Conservation (phyloP, 2,329 filamentous ascomycete genomes). For the Epichloe coenophiala region DNA sequence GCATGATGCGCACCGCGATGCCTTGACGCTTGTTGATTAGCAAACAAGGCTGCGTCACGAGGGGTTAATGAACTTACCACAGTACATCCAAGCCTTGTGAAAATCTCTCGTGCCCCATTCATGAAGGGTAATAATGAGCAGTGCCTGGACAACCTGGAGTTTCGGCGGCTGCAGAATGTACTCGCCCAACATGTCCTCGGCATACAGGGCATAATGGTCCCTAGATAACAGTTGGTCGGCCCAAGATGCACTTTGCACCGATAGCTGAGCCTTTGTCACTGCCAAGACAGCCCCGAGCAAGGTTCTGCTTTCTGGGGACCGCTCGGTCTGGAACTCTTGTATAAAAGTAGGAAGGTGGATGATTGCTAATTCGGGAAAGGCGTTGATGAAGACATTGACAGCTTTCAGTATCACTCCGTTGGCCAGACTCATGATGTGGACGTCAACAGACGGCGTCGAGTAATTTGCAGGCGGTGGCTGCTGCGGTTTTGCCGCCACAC, state of each 20-base stretch:
- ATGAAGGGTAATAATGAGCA: conserved; percentile 25
- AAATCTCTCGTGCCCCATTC: conserved; percentile 29
- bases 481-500: not conserved
- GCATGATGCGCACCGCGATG: conserved; percentile 26
- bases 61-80: conserved; percentile 10
- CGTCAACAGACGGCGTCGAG: conserved; percentile 7
- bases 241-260: conserved; percentile 16
- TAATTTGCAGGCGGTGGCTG: not conserved
- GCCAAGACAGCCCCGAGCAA: conserved; percentile 17
- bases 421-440: conserved; percentile 14
- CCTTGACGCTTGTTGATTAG: conserved; percentile 8
- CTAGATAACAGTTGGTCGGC: conserved; percentile 16
- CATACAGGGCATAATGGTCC: conserved; percentile 20
- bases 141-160: conserved; percentile 22
- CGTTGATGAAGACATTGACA: conserved; percentile 20
- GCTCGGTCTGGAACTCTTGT: conserved; percentile 9
- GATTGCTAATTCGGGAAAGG: conserved; percentile 21
- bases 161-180: conserved; percentile 17
- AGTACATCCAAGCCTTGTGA: conserved; percentile 30
- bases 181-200: conserved; percentile 13
- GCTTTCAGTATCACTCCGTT: conserved; percentile 17
- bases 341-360: conserved; percentile 20
- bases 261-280: conserved; percentile 19
- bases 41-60: not conserved
- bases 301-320: conserved; percentile 14